phyloP scores from a whole-genome alignment of 495 filamentous ascomycete genomes.

The Bacidia rubella region DNA sequence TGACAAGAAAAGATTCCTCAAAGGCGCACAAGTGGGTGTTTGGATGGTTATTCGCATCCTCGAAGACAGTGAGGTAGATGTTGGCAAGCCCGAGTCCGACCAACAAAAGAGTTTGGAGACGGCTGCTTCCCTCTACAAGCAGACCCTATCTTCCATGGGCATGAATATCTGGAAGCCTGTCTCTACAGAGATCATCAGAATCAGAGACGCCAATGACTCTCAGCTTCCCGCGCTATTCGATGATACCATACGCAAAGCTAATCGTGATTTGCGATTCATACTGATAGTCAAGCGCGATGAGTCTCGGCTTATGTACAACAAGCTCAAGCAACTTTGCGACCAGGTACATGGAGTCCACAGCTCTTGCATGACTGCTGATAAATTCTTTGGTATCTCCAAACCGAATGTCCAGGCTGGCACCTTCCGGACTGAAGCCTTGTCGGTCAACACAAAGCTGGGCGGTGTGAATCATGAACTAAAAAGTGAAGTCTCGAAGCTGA shows the following conservation, averaged over 20 bases:
- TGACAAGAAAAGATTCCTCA: neutral
- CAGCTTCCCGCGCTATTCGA: no score
- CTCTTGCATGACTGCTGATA: slow-evolving; percentile 39
- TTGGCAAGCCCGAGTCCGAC: no score
- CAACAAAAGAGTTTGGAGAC: no score
- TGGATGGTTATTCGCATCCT: neutral
- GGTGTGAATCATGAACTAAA: slow-evolving; percentile 41
- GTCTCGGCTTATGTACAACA: slow-evolving; percentile 39
- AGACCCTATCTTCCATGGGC: no score
- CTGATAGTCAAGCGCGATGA: neutral
- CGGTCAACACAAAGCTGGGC: slow-evolving; percentile 77
- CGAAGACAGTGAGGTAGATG: neutral
- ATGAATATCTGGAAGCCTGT: no score
- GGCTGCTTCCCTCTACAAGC: no score
- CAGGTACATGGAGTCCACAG: slow-evolving; percentile 46
- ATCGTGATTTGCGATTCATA: neutral
- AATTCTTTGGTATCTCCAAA: neutral
- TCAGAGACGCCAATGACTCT: no score
- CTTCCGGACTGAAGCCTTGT: slow-evolving; percentile 62
- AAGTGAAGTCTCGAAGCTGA: slow-evolving; percentile 34
- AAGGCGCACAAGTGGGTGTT: neutral
- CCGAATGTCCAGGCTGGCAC: slow-evolving; percentile 29
- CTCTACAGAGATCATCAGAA: no score
- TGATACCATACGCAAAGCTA: no score
- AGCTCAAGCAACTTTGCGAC: slow-evolving; percentile 56